Percentiles rank a stretch among this genome's conserved stretches.
Conservation (phyloP, 2,329 filamentous ascomycete species). For the Nigrograna mackinnonii region DNA sequence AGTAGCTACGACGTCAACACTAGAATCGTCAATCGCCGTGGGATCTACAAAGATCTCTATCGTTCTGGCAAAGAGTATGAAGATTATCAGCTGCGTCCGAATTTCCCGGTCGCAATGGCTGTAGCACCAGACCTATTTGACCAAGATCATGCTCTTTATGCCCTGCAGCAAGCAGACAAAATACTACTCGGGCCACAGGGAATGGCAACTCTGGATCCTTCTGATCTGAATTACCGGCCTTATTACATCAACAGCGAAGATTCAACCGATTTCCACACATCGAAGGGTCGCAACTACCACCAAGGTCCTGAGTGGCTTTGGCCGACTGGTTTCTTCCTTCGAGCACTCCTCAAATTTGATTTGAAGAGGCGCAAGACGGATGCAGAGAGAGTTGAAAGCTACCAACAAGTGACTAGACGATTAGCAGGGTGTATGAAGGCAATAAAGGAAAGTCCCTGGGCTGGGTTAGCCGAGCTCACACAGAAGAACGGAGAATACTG, state of each 20-base stretch:
- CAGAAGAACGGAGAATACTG: slow-evolving; percentile 87
- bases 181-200: slow-evolving; percentile 83
- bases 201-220: slow-evolving; percentile 94
- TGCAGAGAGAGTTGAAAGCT: slow-evolving; percentile 79
- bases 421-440: slow-evolving; percentile 83
- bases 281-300: slow-evolving; percentile 96
- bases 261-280: slow-evolving; percentile 84
- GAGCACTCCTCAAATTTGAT: slow-evolving; percentile 90
- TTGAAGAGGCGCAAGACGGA: slow-evolving; percentile 68
- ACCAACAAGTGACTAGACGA: slow-evolving; percentile 89
- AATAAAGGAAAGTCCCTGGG: slow-evolving; percentile 81
- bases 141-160: slow-evolving; percentile 73
- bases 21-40: slow-evolving; percentile 80
- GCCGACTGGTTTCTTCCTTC: slow-evolving; percentile 94
- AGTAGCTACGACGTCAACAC: slow-evolving; percentile 78
- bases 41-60: slow-evolving; percentile 98
- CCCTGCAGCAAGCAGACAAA: slow-evolving; percentile 79
- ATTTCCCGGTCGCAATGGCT: slow-evolving; percentile 95
- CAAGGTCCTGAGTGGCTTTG: slow-evolving; percentile 98
- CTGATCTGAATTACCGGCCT: slow-evolving; percentile 89
- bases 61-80: slow-evolving; percentile 93
- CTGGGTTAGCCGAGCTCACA: slow-evolving; percentile 88
- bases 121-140: slow-evolving; percentile 90
- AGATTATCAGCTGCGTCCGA: slow-evolving; percentile 93
- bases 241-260: slow-evolving; percentile 97